Evolutionary conservation across 345 rosid species (phyloP).

Genomic region (Stellera chamaejasme): DNA sequence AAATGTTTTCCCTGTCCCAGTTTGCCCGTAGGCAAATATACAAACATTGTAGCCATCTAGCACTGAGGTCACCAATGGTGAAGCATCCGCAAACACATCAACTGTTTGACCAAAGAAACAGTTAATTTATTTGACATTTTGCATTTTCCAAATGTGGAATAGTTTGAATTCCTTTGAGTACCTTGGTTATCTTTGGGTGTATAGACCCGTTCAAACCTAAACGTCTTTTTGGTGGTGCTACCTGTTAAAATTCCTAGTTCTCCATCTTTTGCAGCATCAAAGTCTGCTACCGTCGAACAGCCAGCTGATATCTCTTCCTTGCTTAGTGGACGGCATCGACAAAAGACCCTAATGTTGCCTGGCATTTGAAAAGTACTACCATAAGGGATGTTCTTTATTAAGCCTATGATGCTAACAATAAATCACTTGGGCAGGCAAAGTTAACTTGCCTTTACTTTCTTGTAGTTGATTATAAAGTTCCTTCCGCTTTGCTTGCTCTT

Average conservation of each 20-base stretch:
- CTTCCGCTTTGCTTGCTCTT: conserved; percentile 86
- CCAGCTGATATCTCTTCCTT: conserved; percentile 57
- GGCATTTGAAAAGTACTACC: conserved; percentile 16
- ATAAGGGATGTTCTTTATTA: background rate
- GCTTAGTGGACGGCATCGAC: conserved; percentile 86
- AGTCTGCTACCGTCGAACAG: conserved; percentile 56
- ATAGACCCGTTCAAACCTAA: conserved; percentile 80
- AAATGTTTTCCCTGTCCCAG: conserved; percentile 97
- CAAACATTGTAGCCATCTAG: conserved; percentile 97
- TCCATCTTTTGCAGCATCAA: conserved; percentile 83
- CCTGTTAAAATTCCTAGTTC: conserved; percentile 69
- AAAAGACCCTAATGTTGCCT: conserved; percentile 96
- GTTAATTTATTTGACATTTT: background rate
- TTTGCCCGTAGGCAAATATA: conserved; percentile 96
- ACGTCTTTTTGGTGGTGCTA: conserved; percentile 51
- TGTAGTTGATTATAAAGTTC: conserved; percentile 87
- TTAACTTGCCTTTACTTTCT: conserved; percentile 60
- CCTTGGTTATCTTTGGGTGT: conserved; percentile 94
- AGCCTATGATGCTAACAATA: conserved; percentile 7
- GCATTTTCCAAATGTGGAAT: background rate
- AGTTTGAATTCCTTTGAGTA: conserved; percentile 12
- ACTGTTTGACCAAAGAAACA: conserved; percentile 32
- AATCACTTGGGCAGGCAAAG: conserved; percentile 4
- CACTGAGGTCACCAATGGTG: conserved; percentile 79
- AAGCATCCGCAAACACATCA: conserved; percentile 91